A percentile compares a stretch with the other conserved stretches of the same genome.
Evolutionary conservation across 768 basidiomycete genomes (phyloP).

Genomic region (Gloeostereum incarnatum): DNA sequence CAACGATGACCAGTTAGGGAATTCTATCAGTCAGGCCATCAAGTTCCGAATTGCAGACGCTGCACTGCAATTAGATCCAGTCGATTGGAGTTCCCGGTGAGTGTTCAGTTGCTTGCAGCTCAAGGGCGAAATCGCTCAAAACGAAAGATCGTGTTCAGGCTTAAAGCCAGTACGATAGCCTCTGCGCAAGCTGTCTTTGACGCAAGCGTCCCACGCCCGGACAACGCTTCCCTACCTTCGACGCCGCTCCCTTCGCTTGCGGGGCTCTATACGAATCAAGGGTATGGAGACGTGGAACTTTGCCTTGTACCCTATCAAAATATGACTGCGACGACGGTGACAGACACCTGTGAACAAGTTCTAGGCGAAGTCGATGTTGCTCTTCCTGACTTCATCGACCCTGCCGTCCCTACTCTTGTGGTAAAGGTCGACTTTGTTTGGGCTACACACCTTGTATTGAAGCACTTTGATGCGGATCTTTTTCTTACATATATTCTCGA

Average conservation of each 20-base stretch:
- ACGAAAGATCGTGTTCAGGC: not conserved
- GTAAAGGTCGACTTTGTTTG: conserved; percentile 8
- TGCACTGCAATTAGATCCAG: conserved; percentile 11
- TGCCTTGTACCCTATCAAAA: conserved; percentile 3
- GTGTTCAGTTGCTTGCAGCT: not conserved
- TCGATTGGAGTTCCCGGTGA: conserved; percentile 12
- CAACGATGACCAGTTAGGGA: conserved; percentile 14
- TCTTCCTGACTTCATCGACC: conserved; percentile 10
- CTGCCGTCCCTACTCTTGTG: conserved; percentile 10
- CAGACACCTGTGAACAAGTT: conserved; percentile 6
- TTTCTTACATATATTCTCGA: conserved; percentile 11
- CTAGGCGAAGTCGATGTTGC: conserved; percentile 4
- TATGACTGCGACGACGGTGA: not conserved
- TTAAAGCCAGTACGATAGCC: not conserved
- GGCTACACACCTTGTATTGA: conserved; percentile 10
- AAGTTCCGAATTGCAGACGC: conserved; percentile 13
- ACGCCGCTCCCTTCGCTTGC: conserved; percentile 6
- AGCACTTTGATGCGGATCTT: conserved; percentile 12
- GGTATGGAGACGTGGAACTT: conserved; percentile 6
- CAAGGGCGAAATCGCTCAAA: not conserved
- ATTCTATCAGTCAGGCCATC: conserved; percentile 7
- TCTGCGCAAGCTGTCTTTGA: not conserved
- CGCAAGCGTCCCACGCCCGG: conserved; percentile 3
- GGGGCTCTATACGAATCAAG: conserved; percentile 5
- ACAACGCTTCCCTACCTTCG: conserved; percentile 4